Conservation (phyloP, 208 protist species). For the Trypanosoma theileri region DNA sequence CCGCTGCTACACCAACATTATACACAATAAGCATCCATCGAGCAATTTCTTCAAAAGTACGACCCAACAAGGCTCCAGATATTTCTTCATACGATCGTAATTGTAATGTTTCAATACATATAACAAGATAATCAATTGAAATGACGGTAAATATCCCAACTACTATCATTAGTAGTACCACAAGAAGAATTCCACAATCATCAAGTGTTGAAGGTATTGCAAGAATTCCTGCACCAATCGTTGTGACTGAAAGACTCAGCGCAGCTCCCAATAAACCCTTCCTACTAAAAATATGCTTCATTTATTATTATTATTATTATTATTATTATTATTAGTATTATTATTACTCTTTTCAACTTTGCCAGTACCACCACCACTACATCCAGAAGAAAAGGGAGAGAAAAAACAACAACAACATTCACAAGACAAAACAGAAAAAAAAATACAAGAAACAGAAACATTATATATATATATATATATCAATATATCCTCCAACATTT, state of each 20-base stretch:
- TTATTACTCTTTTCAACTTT: not conserved
- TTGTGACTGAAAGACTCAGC: slow-evolving; percentile 66
- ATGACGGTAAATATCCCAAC: slow-evolving; percentile 57
- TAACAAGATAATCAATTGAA: slow-evolving; percentile 76
- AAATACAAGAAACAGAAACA: not conserved
- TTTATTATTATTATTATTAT: not conserved
- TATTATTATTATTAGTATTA: not conserved
- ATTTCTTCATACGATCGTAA: slow-evolving; percentile 84
- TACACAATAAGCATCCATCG: slow-evolving; percentile 79
- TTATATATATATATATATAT: slow-evolving; percentile 15
- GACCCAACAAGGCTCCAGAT: slow-evolving; percentile 63
- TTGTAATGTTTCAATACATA: slow-evolving; percentile 56
- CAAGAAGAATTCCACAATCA: slow-evolving; percentile 59
- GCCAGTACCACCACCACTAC: not conserved
- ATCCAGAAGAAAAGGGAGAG: slow-evolving; percentile 3
- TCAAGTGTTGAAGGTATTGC: slow-evolving; percentile 63
- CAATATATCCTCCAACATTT: not conserved
- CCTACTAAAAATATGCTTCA: slow-evolving; percentile 17
- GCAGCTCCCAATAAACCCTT: slow-evolving; percentile 46
- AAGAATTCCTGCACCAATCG: slow-evolving; percentile 69
- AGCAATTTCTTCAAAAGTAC: slow-evolving; percentile 54
- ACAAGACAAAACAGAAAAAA: slow-evolving; percentile 8
- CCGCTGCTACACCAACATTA: slow-evolving; percentile 61
- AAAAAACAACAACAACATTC: not conserved
- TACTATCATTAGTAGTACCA: slow-evolving; percentile 36